phyloP scores from a whole-genome alignment of 2,329 filamentous ascomycete genomes.

The Aciculosporium take region DNA sequence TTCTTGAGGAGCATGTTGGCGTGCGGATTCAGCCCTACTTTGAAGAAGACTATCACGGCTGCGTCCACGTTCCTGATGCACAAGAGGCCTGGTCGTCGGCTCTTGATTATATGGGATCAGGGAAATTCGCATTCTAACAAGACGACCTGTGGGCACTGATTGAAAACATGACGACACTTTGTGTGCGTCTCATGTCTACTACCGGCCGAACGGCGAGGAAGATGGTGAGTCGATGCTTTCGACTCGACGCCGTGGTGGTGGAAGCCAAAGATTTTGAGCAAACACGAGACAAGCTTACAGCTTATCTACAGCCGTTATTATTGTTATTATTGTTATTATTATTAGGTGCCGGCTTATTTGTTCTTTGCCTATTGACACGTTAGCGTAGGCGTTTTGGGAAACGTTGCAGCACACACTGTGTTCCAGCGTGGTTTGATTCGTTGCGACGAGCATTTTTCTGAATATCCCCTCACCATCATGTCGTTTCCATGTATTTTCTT shows the following conservation, averaged over 20 bases:
- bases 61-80: slow-evolving; percentile 23
- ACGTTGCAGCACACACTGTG: background rate
- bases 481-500: background rate
- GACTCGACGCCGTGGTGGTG: background rate
- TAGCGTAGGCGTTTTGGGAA: slow-evolving; percentile 1
- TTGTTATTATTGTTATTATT: background rate
- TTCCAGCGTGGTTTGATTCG: background rate
- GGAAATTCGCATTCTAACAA: slow-evolving; percentile 20
- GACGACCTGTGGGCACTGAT: slow-evolving; percentile 1
- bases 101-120: slow-evolving; percentile 15
- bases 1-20: slow-evolving; percentile 24
- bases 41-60: slow-evolving; percentile 29
- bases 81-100: slow-evolving; percentile 24
- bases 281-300: too few species aligned
- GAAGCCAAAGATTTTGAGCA: too few species aligned
- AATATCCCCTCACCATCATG: background rate
- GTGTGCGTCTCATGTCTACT: background rate
- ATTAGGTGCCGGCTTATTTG: background rate
- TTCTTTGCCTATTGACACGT: background rate
- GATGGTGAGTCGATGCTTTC: background rate
- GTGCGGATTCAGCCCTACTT: slow-evolving; percentile 27
- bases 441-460: slow-evolving; percentile 4
- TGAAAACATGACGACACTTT: background rate
- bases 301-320: background rate
- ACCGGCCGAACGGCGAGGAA: background rate